Percentiles rank a stretch among this genome's conserved stretches.
Evolutionary conservation across 805 yeast species (phyloP).

Genomic region (Clavispora fructus): DNA sequence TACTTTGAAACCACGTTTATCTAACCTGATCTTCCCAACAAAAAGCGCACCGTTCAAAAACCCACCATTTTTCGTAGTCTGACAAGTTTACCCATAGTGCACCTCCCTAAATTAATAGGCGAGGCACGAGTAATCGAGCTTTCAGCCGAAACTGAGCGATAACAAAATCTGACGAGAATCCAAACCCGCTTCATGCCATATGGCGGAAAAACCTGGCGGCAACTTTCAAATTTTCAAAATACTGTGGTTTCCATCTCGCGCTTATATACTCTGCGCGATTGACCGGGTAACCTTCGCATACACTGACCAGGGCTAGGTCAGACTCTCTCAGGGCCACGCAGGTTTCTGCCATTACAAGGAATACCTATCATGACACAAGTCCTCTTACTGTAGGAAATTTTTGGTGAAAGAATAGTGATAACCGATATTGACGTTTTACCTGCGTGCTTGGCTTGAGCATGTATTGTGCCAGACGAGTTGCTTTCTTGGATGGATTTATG

Average conservation of each 20-base stretch:
- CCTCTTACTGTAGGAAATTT: too few relatives aligned
- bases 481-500: too few relatives aligned
- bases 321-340: too few relatives aligned
- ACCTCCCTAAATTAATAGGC: constrained; percentile 40
- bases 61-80: constrained; percentile 6
- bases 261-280: not conserved
- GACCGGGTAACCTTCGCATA: constrained; percentile 16
- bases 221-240: constrained; percentile 26
- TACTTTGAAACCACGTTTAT: constrained; percentile 38
- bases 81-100: constrained; percentile 13
- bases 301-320: not conserved
- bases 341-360: too few relatives aligned
- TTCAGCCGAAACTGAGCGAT: constrained; percentile 18
- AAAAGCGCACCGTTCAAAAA: constrained; percentile 8
- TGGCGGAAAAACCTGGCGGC: constrained; percentile 30
- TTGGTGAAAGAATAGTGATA: too few relatives aligned
- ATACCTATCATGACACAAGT: too few relatives aligned
- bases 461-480: too few relatives aligned
- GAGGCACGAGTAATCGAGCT: constrained; percentile 19
- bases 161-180: constrained; percentile 4
- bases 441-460: too few relatives aligned
- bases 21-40: constrained; percentile 31
- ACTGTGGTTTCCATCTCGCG: not conserved
- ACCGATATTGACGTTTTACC: too few relatives aligned
- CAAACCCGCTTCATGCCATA: constrained; percentile 25